Conservation (phyloP, 768 basidiomycete genomes). For the Naematelia encephala region DNA sequence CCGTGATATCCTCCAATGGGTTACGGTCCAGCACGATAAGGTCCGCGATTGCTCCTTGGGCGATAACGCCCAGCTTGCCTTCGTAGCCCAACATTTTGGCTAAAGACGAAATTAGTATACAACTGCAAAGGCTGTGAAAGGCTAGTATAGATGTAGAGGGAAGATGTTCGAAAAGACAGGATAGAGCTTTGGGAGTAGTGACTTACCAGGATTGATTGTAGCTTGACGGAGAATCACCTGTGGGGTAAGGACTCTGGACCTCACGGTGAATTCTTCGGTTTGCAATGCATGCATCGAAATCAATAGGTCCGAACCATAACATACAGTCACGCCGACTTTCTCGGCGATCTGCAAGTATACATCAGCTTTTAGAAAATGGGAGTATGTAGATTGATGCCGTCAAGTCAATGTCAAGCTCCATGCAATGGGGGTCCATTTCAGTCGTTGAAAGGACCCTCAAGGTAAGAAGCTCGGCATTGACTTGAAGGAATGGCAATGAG, state of each 20-base stretch:
- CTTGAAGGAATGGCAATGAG: too few relatives aligned
- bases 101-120: conserved; percentile 1
- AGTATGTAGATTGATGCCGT: too few relatives aligned
- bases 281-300: conserved; percentile 66
- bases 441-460: too few relatives aligned
- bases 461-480: too few relatives aligned
- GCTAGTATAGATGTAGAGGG: background rate
- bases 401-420: too few relatives aligned
- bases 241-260: conserved; percentile 51
- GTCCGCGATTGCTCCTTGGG: conserved; percentile 53
- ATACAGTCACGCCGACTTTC: conserved; percentile 53
- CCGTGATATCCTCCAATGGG: conserved; percentile 54
- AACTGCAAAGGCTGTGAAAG: background rate
- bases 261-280: conserved; percentile 57
- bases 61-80: conserved; percentile 51
- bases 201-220: conserved; percentile 51
- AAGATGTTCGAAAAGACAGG: too few relatives aligned
- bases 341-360: conserved; percentile 45
- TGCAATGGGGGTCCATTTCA: too few relatives aligned
- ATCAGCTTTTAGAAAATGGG: too few relatives aligned
- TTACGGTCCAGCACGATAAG: conserved; percentile 53
- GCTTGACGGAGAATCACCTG: conserved; percentile 53
- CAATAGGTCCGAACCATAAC: conserved; percentile 51
- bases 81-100: conserved; percentile 52
- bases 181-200: background rate